Conservation (phyloP, 805 yeast species). For the Danielia reshetovae region DNA sequence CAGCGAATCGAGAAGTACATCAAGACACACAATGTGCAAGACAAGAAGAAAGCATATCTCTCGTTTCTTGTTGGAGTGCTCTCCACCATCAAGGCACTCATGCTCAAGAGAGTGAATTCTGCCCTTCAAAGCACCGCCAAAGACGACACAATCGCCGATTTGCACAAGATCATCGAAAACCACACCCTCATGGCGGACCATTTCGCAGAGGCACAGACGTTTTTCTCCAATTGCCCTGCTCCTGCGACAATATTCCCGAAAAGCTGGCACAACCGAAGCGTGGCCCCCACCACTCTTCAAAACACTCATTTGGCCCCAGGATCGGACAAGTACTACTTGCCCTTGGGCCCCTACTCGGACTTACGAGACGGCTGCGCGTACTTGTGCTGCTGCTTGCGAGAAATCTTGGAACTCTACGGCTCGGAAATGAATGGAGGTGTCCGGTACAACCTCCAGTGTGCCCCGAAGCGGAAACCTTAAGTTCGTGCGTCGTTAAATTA, state of each 20-base stretch:
- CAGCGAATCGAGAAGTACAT: conserved; percentile 13
- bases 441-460: conserved; percentile 12
- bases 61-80: conserved; percentile 23
- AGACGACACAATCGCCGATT: conserved; percentile 21
- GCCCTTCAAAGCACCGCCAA: conserved; percentile 16
- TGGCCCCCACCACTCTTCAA: neutral
- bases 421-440: conserved; percentile 10
- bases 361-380: conserved; percentile 30
- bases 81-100: conserved; percentile 24
- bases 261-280: conserved; percentile 23
- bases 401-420: conserved; percentile 25
- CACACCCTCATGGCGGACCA: conserved; percentile 18
- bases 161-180: conserved; percentile 27
- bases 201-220: conserved; percentile 26
- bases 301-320: conserved; percentile 14
- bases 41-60: conserved; percentile 10
- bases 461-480: too few relatives aligned
- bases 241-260: conserved; percentile 28
- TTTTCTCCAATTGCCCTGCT: conserved; percentile 19
- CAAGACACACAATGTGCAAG: conserved; percentile 10
- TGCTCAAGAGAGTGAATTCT: conserved; percentile 29
- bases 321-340: conserved; percentile 28
- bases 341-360: conserved; percentile 34
- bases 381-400: conserved; percentile 27
- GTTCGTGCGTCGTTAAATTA: too few relatives aligned